Evolutionary conservation across 345 rosid genomes (phyloP).

Genomic region (Melaleuca alternifolia): DNA sequence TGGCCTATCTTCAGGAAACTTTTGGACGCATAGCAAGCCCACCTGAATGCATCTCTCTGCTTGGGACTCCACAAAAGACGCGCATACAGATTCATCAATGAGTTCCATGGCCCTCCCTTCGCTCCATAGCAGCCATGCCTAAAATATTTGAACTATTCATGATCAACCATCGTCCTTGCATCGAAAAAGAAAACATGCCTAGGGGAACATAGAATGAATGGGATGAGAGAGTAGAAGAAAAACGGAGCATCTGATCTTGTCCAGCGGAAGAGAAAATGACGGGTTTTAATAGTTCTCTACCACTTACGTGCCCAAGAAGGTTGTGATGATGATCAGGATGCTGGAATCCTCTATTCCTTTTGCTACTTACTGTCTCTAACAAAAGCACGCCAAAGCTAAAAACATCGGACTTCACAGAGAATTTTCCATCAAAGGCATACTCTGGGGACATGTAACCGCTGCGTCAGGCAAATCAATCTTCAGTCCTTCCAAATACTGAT

Average conservation of each 20-base stretch:
- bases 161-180: neutral
- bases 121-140: constrained; percentile 25
- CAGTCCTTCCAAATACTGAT: neutral
- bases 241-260: neutral
- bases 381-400: neutral
- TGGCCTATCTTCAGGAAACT: constrained; percentile 13
- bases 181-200: neutral
- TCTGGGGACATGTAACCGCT: neutral
- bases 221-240: neutral
- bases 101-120: neutral
- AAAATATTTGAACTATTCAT: neutral
- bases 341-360: neutral
- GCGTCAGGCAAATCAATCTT: neutral
- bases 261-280: neutral
- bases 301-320: neutral
- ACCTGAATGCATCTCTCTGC: constrained; percentile 9
- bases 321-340: neutral
- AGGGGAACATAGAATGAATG: neutral
- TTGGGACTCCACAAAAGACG: neutral
- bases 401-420: neutral
- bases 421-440: neutral
- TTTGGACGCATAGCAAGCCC: constrained; percentile 15
- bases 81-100: neutral
- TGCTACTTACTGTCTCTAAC: neutral
- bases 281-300: neutral